Percentiles rank a stretch among this genome's conserved stretches.
phyloP scores from a whole-genome alignment of 495 filamentous ascomycete species.

The Penicillium tannophilum region DNA sequence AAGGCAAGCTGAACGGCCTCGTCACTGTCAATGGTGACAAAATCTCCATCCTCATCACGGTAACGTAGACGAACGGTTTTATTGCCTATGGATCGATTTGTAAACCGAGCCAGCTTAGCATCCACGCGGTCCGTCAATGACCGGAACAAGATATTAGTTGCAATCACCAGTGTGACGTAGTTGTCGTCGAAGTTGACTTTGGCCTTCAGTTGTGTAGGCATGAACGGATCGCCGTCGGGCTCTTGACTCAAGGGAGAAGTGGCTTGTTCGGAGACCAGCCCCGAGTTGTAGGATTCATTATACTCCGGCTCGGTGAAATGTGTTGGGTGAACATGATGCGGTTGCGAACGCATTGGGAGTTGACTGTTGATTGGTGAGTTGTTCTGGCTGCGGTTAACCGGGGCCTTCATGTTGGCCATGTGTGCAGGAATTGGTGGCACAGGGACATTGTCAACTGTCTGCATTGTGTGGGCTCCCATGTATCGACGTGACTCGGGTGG shows the following conservation, averaged over 20 bases:
- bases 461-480: conserved; percentile 60
- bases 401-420: conserved; percentile 58
- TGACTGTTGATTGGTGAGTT: conserved; percentile 60
- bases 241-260: conserved; percentile 41
- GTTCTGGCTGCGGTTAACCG: conserved; percentile 68
- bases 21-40: conserved; percentile 88
- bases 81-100: conserved; percentile 73
- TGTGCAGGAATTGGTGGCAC: conserved; percentile 64
- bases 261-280: conserved; percentile 38
- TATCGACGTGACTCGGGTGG: conserved; percentile 48
- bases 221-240: conserved; percentile 40
- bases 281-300: conserved; percentile 31
- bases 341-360: conserved; percentile 49
- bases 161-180: conserved; percentile 89
- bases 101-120: conserved; percentile 83
- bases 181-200: conserved; percentile 84
- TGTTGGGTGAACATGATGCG: conserved; percentile 31
- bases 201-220: conserved; percentile 79
- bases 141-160: conserved; percentile 89
- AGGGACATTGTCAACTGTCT: conserved; percentile 68
- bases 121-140: conserved; percentile 96
- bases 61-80: conserved; percentile 84
- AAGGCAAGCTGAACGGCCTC: conserved; percentile 95
- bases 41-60: conserved; percentile 89
- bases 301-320: conserved; percentile 46